Evolutionary conservation across 352 stramenopile genomes (phyloP), one percentile per base, ranked within the genome.

Genomic region (Globisporangium echinulatum): DNA sequence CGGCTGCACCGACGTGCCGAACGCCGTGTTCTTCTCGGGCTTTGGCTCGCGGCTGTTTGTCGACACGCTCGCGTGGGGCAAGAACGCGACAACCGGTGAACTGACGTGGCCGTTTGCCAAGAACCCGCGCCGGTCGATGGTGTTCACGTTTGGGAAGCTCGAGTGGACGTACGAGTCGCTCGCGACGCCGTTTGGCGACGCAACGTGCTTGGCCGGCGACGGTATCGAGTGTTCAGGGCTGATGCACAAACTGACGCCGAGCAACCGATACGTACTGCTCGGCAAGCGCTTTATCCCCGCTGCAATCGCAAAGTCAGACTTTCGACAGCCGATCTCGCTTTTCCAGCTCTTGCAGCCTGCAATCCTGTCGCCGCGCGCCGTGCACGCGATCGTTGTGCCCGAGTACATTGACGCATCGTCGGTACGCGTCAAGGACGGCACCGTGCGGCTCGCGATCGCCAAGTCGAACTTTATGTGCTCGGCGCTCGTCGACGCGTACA

Each of bases 141-240:
- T 55, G n/a, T 43, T 82, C 19, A 74, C 71, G 25, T 70, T 81
- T 19, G 69, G 63, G 4, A 75, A 69, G 19, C 52, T 85, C 13
- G 72, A 66, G 10, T 85, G 76, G 76, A 64, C 40, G 36, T 76
- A 71, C 46, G 61, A 71, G 17, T 42, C 59, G 25, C 50, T 70
- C 48, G 51, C 54, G 9, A 49, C 70, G 36, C 56, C 54, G 5
- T 80, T 71, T 14, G 19, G 19, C 19, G 61, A n/a, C 6, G 56
- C 56, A 4, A 62, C 64, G n/a, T 54, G 56, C 1, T 40, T 42
- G 0, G 38, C 38, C 19, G 19, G 19, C 4, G 64, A 57, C 13
- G 43, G 19, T 0, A 66, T 67, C 1, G 49, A 44, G 1, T 82
- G 75, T 38, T 40, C 68, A 4, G 69, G 69, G 2, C 46, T 85